Base-by-base conservation (phyloP, 2,329 filamentous ascomycete species). In the Lachnellula arida region DNA sequence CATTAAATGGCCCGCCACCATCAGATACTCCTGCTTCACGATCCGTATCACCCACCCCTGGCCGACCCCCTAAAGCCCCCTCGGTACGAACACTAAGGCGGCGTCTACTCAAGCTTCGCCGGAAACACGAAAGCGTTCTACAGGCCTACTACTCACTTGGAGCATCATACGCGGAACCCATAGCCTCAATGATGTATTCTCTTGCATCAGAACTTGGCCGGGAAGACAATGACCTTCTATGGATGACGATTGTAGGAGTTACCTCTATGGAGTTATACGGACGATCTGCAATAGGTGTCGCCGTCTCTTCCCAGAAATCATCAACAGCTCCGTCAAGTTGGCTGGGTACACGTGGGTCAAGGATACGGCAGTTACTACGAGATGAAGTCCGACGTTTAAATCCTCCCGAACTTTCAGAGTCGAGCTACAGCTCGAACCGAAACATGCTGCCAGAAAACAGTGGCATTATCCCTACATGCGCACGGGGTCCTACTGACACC, bases 341-440 rank as follows among this genome's bases (percentile, higher is more conserved):
- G 90, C 83, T 91, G 68, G 89, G 90, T 19, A 81, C 89, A 58
- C 84, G 91, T 51, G 91, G 91, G 49, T 89, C 91, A 57, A 85
- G 88, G 53, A 89, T 97, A 70, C 87, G 91, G 40, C 88, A 93
- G 61, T 81, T 96, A 5, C 75, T 99, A 23, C 85, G 92, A 54
- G 94, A 99, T 67, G 94, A 99, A 79, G 94, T 97, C 3, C 85
- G 92, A 15, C 89, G 94, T 60, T 75, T 97, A 15, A 99, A 99
- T 63, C 93, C 94, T 0, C 87, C 89, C 0, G 84, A 86, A 46
- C 68, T 84, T 9, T 69, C 70, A 17, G 82, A 85, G 49, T 74
- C 78, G 3, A 72, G 73, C 47, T 81, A 83, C 32, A 75, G 75
- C 25, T 76, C 78, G 54, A 86, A 84, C 48, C 84, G 88, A 46